Evolutionary conservation across 306 rosid genomes (phyloP).

Genomic region (Parietaria judaica): DNA sequence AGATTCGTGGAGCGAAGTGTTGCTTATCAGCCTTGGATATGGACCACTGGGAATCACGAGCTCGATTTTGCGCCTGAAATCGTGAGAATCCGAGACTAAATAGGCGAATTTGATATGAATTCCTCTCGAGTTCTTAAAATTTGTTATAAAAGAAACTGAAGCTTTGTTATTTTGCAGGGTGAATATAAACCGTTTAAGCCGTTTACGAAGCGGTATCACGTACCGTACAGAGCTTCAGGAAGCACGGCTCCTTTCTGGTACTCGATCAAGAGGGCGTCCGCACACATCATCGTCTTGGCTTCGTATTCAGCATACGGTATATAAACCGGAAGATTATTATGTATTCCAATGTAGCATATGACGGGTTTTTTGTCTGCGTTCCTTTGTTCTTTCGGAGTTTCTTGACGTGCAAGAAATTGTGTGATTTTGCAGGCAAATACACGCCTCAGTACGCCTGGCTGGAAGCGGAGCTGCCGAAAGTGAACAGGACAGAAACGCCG

Average conservation of each 20-base stretch:
- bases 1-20: constrained; percentile 68
- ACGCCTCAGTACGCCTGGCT: constrained; percentile 50
- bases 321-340: not conserved
- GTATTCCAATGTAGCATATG: too few relatives aligned
- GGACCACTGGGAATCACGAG: constrained; percentile 94
- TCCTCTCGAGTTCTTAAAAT: too few relatives aligned
- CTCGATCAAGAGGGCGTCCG: constrained; percentile 71
- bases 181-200: constrained; percentile 69
- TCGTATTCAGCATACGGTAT: constrained; percentile 71
- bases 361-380: too few relatives aligned
- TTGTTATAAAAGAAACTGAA: too few relatives aligned
- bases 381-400: not conserved
- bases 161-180: constrained; percentile 30
- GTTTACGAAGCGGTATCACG: constrained; percentile 34
- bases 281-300: constrained; percentile 65
- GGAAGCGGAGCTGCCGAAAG: constrained; percentile 36
- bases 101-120: too few relatives aligned
- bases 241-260: constrained; percentile 37
- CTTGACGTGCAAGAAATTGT: not conserved
- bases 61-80: constrained; percentile 63
- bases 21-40: constrained; percentile 98
- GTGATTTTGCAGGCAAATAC: constrained; percentile 31
- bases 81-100: constrained; percentile 29
- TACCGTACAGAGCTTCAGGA: constrained; percentile 35
- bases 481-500: constrained; percentile 44